Conservation (phyloP, 305 asterid species). For the Fraxinus albicans region DNA sequence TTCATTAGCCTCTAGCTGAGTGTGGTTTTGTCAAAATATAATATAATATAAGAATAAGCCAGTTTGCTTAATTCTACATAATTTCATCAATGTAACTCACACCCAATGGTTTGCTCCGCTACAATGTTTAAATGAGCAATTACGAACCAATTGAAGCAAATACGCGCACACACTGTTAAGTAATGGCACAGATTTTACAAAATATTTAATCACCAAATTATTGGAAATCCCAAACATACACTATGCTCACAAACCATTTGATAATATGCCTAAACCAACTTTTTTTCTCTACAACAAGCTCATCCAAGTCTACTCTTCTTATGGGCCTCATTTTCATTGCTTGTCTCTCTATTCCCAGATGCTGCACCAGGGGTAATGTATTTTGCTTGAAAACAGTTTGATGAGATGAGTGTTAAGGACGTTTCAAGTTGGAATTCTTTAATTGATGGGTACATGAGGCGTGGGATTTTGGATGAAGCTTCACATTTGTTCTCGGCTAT, state of each 20-base stretch:
- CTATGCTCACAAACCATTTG: slow-evolving; percentile 81
- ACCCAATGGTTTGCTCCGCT: not conserved
- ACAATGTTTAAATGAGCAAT: not conserved
- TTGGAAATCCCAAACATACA: slow-evolving; percentile 48
- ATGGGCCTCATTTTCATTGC: slow-evolving; percentile 53
- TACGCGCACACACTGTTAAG: slow-evolving; percentile 59
- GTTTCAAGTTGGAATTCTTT: slow-evolving; percentile 75
- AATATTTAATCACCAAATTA: slow-evolving; percentile 36
- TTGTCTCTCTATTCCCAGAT: slow-evolving; percentile 55
- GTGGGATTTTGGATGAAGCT: slow-evolving; percentile 63
- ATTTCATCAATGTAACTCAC: not conserved
- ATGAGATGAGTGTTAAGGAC: slow-evolving; percentile 49
- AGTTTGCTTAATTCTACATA: not conserved
- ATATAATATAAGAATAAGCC: not conserved
- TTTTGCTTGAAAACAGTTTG: slow-evolving; percentile 54
- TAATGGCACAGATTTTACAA: slow-evolving; percentile 54
- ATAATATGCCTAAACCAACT: slow-evolving; percentile 56
- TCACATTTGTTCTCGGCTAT: slow-evolving; percentile 48
- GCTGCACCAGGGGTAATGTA: slow-evolving; percentile 33
- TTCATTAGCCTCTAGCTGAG: not conserved
- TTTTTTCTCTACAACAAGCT: slow-evolving; percentile 75
- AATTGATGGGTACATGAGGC: slow-evolving; percentile 67
- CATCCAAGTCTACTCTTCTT: slow-evolving; percentile 65
- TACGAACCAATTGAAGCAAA: slow-evolving; percentile 66
- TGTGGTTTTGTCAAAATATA: not conserved